A percentile compares a stretch with the other conserved stretches of the same genome.
Conservation (phyloP, 306 rosid genomes). For the Sphenostylis stenocarpa region DNA sequence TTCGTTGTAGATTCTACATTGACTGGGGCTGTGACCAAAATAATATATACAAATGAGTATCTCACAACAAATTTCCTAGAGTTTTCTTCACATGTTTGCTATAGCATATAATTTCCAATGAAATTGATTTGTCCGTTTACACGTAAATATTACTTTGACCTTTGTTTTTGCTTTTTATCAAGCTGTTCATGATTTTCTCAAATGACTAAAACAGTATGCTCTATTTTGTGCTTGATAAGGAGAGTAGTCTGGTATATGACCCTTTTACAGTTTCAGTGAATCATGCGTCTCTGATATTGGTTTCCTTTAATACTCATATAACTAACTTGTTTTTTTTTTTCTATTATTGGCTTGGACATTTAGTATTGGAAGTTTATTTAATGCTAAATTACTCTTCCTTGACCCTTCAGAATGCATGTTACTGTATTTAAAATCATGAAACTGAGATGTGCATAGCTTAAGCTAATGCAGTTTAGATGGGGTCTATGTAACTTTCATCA, state of each 20-base stretch:
- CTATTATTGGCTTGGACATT: neutral
- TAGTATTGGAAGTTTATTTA: conserved; percentile 3
- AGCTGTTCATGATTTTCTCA: conserved; percentile 16
- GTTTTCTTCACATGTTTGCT: conserved; percentile 10
- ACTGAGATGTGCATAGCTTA: neutral
- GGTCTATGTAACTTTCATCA: conserved; percentile 10
- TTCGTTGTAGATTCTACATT: neutral
- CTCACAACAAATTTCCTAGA: neutral
- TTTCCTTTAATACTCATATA: too few relatives aligned
- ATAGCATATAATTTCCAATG: neutral
- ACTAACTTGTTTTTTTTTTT: neutral
- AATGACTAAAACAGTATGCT: neutral
- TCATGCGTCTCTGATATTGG: neutral
- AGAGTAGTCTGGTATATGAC: neutral
- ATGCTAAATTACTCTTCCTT: conserved; percentile 2
- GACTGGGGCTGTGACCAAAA: neutral
- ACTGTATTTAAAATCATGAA: neutral
- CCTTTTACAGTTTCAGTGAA: conserved; percentile 17
- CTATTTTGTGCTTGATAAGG: conserved; percentile 19
- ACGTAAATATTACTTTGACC: conserved; percentile 5
- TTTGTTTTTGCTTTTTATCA: conserved; percentile 8
- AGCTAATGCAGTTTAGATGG: neutral
- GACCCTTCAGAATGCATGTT: neutral
- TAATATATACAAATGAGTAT: too few relatives aligned
- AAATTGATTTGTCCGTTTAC: neutral